A percentile compares a stretch with the other conserved stretches of the same genome.
These are phyloP conservation scores for Chlorociboria aeruginascens DNA, from an alignment of 495 filamentous ascomycete genomes.

Conservation along the genomic window DNA sequence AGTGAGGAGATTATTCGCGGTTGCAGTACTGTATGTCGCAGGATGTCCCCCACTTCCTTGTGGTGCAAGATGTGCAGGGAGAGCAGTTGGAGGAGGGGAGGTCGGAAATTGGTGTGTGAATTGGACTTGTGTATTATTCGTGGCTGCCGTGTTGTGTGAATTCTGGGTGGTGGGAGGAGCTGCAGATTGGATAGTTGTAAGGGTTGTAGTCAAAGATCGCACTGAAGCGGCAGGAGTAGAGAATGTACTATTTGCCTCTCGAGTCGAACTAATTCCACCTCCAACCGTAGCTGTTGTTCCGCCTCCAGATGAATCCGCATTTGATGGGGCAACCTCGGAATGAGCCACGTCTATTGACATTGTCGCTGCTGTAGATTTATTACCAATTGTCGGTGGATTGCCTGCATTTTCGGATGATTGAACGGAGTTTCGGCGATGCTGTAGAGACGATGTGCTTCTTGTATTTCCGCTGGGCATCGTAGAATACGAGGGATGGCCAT, in stretches of 20 bases:
- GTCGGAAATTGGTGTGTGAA: conserved; percentile 89
- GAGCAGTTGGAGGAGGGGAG: conserved; percentile 58
- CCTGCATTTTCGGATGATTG: conserved; percentile 45
- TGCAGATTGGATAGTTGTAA: conserved; percentile 93
- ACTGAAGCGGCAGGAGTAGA: conserved; percentile 89
- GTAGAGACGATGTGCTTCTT: conserved; percentile 27
- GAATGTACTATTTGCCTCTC: conserved; percentile 72
- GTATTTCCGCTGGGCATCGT: conserved; percentile 29
- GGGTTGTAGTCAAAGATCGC: conserved; percentile 82
- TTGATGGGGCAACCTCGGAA: conserved; percentile 48
- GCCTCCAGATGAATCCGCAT: conserved; percentile 47
- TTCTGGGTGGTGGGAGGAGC: conserved; percentile 20
- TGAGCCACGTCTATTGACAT: conserved; percentile 53
- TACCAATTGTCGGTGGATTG: conserved; percentile 43
- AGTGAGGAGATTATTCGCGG: conserved; percentile 81
- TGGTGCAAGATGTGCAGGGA: conserved; percentile 64
- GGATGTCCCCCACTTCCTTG: conserved; percentile 45
- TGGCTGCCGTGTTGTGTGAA: conserved; percentile 31
- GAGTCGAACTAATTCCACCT: conserved; percentile 50
- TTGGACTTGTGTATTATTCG: conserved; percentile 46
- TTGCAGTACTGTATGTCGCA: conserved; percentile 75
- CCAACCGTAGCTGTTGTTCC: conserved; percentile 55
- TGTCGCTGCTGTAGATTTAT: conserved; percentile 64
- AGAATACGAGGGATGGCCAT: conserved; percentile 48
- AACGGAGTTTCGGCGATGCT: conserved; percentile 40